Percentiles rank a stretch among this genome's conserved stretches.
phyloP scores from a whole-genome alignment of 1,284 basidiomycete genomes.

The Apiotrichum gamsii region DNA sequence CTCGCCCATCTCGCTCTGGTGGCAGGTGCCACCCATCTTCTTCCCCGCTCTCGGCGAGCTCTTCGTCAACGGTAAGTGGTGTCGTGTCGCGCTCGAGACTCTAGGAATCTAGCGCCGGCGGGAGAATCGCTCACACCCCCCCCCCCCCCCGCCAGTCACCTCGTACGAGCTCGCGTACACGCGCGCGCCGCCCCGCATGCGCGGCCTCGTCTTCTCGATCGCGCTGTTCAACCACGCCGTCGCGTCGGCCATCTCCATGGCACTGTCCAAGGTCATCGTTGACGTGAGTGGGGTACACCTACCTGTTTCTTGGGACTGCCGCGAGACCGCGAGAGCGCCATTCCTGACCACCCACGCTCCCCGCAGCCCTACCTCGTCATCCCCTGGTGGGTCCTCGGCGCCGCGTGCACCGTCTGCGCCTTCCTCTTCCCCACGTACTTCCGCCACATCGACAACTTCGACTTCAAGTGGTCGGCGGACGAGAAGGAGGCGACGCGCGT shows the following conservation, averaged over 20 bases:
- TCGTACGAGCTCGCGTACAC: conserved; percentile 51
- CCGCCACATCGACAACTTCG: conserved; percentile 33
- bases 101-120: too few relatives aligned
- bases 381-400: conserved; percentile 46
- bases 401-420: conserved; percentile 31
- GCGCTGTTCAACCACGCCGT: conserved; percentile 50
- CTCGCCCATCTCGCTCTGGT: conserved; percentile 36
- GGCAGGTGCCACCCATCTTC: conserved; percentile 47
- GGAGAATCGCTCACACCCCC: too few relatives aligned
- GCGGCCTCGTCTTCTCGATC: conserved; percentile 44
- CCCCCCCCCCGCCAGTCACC: too few relatives aligned
- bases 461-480: background rate
- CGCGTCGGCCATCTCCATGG: conserved; percentile 46
- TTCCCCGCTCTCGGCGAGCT: conserved; percentile 51
- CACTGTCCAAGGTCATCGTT: conserved; percentile 25
- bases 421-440: conserved; percentile 18
- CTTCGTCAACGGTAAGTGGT: conserved; percentile 50
- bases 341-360: background rate
- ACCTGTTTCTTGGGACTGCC: too few relatives aligned
- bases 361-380: conserved; percentile 46
- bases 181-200: conserved; percentile 46
- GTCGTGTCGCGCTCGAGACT: too few relatives aligned
- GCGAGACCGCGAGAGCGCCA: too few relatives aligned
- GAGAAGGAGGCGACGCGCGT: background rate
- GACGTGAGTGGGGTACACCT: conserved; percentile 24